A percentile compares a stretch with the other conserved stretches of the same genome.
phyloP scores from a whole-genome alignment of 306 rosid genomes.

The Psophocarpus tetragonolobus region DNA sequence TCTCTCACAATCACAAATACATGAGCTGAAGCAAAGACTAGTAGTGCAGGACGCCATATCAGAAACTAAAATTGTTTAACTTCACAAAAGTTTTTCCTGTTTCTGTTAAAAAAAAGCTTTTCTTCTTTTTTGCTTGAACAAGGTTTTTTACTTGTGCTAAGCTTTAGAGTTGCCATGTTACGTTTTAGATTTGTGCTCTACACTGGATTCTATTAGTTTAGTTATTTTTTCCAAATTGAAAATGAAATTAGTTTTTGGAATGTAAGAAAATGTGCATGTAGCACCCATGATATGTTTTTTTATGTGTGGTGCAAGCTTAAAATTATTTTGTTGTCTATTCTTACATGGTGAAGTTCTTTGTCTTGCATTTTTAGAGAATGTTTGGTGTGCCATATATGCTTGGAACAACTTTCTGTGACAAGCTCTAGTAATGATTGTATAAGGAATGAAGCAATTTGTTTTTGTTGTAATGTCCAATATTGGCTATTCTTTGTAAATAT shows the following conservation, averaged over 20 bases:
- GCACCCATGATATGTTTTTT: not conserved
- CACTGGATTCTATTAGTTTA: not conserved
- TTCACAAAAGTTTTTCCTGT: not conserved
- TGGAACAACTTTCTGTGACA: not conserved
- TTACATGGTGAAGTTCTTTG: not conserved
- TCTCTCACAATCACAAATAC: no score
- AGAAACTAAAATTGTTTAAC: not conserved
- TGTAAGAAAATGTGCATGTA: not conserved
- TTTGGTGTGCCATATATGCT: not conserved
- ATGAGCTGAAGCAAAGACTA: no score
- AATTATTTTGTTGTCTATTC: not conserved
- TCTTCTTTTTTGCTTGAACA: not conserved
- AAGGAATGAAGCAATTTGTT: not conserved
- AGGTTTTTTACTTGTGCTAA: not conserved
- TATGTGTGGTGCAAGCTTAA: not conserved
- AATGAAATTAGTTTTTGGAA: not conserved
- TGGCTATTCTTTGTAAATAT: slow-evolving; percentile 14
- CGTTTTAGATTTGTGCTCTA: not conserved
- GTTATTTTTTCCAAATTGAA: not conserved
- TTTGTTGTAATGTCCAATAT: slow-evolving; percentile 7
- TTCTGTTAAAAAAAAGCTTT: not conserved
- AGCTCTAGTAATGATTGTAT: not conserved
- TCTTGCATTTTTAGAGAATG: not conserved
- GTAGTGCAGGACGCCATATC: slow-evolving; percentile 19
- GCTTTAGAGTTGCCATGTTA: not conserved